Evolutionary conservation across 108 stramenopile genomes (phyloP).

Genomic region (Schizochytrium sp.): DNA sequence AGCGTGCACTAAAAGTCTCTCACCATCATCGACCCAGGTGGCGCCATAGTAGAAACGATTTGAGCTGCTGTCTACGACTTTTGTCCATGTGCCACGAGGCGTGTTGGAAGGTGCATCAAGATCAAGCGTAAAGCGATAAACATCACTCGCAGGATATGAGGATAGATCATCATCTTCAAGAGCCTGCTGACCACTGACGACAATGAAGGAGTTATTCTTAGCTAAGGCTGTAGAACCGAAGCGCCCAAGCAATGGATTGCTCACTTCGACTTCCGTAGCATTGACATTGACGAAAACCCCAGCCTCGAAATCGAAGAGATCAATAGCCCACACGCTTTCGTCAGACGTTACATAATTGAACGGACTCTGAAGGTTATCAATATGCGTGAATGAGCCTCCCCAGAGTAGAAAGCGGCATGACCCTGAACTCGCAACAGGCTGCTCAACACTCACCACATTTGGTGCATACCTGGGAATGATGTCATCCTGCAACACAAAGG

Average conservation of each 20-base stretch:
- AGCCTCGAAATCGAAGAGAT: neutral
- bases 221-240: neutral
- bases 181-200: constrained; percentile 1
- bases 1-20: neutral
- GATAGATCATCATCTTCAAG: neutral
- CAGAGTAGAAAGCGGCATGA: constrained; percentile 52
- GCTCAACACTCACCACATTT: neutral
- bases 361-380: neutral
- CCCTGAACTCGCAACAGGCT: neutral
- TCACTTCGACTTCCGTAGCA: neutral
- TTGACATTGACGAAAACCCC: neutral
- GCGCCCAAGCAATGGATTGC: constrained; percentile 14
- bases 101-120: neutral
- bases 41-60: constrained; percentile 36
- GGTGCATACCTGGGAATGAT: neutral
- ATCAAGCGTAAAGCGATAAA: neutral
- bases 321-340: constrained; percentile 36
- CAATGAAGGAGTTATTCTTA: neutral
- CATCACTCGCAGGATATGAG: constrained; percentile 9
- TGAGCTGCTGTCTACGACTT: neutral
- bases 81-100: neutral
- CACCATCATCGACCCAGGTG: neutral
- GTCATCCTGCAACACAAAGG: neutral
- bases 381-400: constrained; percentile 17
- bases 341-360: neutral